These are phyloP conservation scores for Termitomyces sp. DNA, from an alignment of 768 basidiomycete species.

Conservation along the genomic window DNA sequence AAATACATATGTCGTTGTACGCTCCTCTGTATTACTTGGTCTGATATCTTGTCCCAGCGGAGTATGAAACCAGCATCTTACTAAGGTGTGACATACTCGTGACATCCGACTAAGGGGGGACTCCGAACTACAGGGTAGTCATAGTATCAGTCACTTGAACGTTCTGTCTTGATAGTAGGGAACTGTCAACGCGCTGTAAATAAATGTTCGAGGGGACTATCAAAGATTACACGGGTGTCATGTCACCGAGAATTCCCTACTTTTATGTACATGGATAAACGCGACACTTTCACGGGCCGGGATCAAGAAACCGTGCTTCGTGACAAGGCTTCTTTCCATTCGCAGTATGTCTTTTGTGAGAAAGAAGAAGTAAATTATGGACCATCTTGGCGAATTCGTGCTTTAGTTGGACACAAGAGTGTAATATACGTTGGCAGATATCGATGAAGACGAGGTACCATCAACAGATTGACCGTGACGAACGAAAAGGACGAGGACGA, in stretches of 20 bases:
- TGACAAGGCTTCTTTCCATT: background rate
- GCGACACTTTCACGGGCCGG: background rate
- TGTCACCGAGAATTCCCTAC: background rate
- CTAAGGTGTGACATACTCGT: too few species aligned
- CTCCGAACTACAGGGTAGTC: too few species aligned
- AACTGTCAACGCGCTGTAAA: background rate
- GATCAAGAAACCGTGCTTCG: background rate
- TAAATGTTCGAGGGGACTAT: background rate
- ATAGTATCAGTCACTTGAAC: background rate
- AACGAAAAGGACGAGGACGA: background rate
- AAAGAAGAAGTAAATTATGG: background rate
- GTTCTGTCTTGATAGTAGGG: background rate
- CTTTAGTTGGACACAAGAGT: background rate
- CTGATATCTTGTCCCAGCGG: too few species aligned
- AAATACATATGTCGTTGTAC: too few species aligned
- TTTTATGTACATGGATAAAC: background rate
- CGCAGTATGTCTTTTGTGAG: background rate
- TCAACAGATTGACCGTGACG: background rate
- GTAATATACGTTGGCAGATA: background rate
- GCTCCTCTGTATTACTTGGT: too few species aligned
- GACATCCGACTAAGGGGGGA: too few species aligned
- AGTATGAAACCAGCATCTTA: too few species aligned
- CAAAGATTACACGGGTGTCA: background rate
- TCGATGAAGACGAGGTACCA: background rate
- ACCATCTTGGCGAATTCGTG: background rate